These are phyloP conservation scores for Pseudocercospora eumusae DNA, from an alignment of 2,329 filamentous ascomycete species.

Conservation along the genomic window DNA sequence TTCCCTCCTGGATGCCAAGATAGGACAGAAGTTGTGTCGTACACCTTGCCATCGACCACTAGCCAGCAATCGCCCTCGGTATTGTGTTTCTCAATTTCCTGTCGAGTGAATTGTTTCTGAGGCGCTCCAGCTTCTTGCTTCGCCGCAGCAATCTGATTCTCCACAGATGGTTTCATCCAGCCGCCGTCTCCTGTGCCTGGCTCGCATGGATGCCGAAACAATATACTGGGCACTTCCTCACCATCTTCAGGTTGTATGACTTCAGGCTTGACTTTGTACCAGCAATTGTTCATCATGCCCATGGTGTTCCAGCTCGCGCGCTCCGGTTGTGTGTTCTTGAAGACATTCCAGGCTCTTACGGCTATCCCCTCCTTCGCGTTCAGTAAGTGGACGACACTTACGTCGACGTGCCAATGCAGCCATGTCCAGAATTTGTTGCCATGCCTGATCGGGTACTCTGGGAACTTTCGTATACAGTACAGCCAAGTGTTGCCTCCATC, in stretches of 20 bases:
- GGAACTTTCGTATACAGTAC: conserved; percentile 53
- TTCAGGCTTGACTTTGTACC: conserved; percentile 50
- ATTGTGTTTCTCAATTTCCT: conserved; percentile 57
- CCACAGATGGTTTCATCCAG: conserved; percentile 55
- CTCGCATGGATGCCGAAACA: conserved; percentile 53
- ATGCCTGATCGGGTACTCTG: conserved; percentile 53
- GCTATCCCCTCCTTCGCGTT: conserved; percentile 45
- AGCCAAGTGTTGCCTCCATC: conserved; percentile 53
- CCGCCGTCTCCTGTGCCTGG: conserved; percentile 49
- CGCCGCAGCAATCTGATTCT: conserved; percentile 48
- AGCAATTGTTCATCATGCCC: conserved; percentile 60
- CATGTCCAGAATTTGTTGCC: conserved; percentile 59
- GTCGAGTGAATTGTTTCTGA: conserved; percentile 54
- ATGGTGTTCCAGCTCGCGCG: conserved; percentile 52
- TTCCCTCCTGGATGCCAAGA: conserved; percentile 55
- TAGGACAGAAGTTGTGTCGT: conserved; percentile 53
- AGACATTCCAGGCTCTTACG: conserved; percentile 53
- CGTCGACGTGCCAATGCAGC: conserved; percentile 56
- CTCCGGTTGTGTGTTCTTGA: conserved; percentile 55
- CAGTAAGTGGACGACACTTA: conserved; percentile 49
- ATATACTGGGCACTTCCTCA: conserved; percentile 36
- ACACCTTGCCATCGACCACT: conserved; percentile 55
- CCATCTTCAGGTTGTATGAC: conserved; percentile 41
- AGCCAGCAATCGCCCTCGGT: conserved; percentile 55
- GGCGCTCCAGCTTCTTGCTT: conserved; percentile 50